Evolutionary conservation across 2,329 filamentous ascomycete species (phyloP).

Genomic region (Chrysoporthe puriensis): DNA sequence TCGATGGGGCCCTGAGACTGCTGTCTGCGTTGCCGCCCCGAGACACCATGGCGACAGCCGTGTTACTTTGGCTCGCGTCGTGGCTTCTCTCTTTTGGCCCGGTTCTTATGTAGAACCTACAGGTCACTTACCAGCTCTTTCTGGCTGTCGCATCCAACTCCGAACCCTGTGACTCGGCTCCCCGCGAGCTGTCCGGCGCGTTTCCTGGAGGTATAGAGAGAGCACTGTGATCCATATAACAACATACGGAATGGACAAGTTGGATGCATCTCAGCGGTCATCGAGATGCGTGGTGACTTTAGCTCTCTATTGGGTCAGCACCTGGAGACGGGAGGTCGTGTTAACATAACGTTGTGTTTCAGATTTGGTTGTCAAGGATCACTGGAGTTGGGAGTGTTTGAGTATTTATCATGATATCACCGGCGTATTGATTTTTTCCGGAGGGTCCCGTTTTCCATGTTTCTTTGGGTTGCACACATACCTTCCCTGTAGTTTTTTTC

Average conservation of each 20-base stretch:
- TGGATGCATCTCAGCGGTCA: background rate
- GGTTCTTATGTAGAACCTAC: background rate
- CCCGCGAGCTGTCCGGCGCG: no score
- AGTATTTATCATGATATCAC: slow-evolving; percentile 20
- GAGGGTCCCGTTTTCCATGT: background rate
- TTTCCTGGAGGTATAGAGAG: background rate
- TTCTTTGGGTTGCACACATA: background rate
- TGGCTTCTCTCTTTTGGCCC: background rate
- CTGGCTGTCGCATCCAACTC: background rate
- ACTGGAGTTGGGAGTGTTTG: slow-evolving; percentile 24
- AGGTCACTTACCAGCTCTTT: background rate
- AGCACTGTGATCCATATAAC: background rate
- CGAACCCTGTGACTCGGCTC: no score
- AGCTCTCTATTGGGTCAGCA: background rate
- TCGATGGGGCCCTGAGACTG: no score
- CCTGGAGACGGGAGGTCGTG: background rate
- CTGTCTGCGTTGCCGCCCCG: background rate
- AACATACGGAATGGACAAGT: background rate
- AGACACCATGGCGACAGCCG: background rate
- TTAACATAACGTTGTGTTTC: slow-evolving; percentile 15
- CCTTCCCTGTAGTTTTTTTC: background rate
- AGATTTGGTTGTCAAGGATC: slow-evolving; percentile 1
- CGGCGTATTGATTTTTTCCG: background rate
- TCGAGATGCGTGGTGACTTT: background rate
- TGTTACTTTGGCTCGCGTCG: background rate